Conservation (phyloP, 768 basidiomycete species). For the Amylocystis lapponica region DNA sequence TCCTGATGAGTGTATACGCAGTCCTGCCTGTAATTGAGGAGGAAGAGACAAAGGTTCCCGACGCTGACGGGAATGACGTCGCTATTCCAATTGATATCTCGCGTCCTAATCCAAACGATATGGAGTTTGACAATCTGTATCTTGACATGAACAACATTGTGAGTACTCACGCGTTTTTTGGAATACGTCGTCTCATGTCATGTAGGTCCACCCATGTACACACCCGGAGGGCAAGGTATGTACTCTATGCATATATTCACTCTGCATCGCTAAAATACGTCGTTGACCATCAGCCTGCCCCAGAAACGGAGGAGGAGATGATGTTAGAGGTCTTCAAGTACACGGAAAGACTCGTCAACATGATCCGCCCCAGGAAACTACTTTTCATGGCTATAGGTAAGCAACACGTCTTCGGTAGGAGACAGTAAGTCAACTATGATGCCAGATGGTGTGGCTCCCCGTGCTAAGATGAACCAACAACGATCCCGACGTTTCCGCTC, state of each 20-base stretch:
- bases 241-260: neutral
- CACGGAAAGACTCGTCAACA: conserved; percentile 95
- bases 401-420: neutral
- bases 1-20: conserved; percentile 22
- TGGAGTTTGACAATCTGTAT: conserved; percentile 94
- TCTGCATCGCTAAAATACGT: neutral
- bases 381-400: conserved; percentile 97
- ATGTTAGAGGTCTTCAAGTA: conserved; percentile 97
- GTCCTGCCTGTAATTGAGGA: conserved; percentile 82
- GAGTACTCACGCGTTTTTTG: conserved; percentile 25
- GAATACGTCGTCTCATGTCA: neutral
- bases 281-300: conserved; percentile 38
- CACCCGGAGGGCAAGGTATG: conserved; percentile 93
- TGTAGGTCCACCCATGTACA: conserved; percentile 94
- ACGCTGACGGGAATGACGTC: conserved; percentile 60
- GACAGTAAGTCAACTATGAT: neutral
- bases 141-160: conserved; percentile 99
- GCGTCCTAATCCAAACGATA: conserved; percentile 86
- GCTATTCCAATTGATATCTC: conserved; percentile 76
- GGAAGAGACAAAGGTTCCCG: conserved; percentile 64
- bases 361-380: conserved; percentile 91
- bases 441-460: conserved; percentile 91
- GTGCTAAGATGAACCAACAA: conserved; percentile 99
- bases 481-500: conserved; percentile 94
- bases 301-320: conserved; percentile 98